A percentile compares a stretch with the other conserved stretches of the same genome.
Evolutionary conservation across 305 asterid species (phyloP).

Genomic region (Fraxinus xanthoxyloides): DNA sequence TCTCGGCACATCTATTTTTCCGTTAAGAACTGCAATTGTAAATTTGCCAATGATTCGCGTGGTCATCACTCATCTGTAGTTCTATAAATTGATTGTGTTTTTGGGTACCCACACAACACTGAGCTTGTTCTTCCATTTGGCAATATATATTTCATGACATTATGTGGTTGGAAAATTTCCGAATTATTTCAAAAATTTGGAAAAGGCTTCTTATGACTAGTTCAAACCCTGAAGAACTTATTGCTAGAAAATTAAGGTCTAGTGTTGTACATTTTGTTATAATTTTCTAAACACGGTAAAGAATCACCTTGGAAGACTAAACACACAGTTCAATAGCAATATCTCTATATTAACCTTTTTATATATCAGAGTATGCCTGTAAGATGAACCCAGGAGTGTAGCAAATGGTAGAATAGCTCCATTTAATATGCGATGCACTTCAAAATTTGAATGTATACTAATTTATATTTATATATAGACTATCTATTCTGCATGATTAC

Average conservation of each 20-base stretch:
- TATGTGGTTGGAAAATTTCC: background rate
- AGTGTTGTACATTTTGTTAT: background rate
- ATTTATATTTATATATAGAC: background rate
- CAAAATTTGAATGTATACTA: background rate
- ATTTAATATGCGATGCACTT: background rate
- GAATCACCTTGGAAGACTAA: background rate
- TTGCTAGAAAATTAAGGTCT: background rate
- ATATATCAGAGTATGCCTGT: background rate
- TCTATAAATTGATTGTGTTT: background rate
- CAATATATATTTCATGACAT: background rate
- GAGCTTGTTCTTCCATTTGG: background rate
- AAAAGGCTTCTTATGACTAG: background rate
- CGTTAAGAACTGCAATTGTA: background rate
- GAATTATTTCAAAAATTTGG: background rate
- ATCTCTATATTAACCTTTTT: background rate
- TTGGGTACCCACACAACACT: background rate
- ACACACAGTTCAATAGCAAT: background rate
- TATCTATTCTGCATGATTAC: background rate
- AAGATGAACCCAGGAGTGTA: background rate
- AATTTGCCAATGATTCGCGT: background rate
- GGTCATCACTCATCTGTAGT: background rate
- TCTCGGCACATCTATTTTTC: constrained; percentile 8
- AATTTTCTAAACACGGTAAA: background rate
- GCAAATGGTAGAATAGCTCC: background rate
- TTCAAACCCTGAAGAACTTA: background rate